A percentile compares a stretch with the other conserved stretches of the same genome.
These are phyloP conservation scores for Beauveria varroae DNA, from an alignment of 2,329 filamentous ascomycete genomes.

Conservation along the genomic window DNA sequence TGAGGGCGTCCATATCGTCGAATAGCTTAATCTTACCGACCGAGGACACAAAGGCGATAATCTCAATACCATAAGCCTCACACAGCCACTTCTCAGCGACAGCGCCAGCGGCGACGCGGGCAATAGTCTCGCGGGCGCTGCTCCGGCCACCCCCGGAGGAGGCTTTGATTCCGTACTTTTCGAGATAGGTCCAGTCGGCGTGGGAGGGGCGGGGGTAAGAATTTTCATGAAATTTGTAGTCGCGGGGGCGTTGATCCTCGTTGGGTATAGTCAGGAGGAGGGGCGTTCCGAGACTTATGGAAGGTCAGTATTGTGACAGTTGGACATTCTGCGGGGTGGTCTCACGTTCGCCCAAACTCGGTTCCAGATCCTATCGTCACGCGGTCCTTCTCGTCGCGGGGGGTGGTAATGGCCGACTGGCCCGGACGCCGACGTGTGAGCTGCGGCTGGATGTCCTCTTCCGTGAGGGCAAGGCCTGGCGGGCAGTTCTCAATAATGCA, in stretches of 20 bases:
- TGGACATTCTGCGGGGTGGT: neutral
- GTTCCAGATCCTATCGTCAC: slow-evolving; percentile 91
- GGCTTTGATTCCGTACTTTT: slow-evolving; percentile 95
- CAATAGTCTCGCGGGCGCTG: slow-evolving; percentile 92
- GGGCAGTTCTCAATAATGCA: slow-evolving; percentile 93
- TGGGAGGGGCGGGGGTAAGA: slow-evolving; percentile 80
- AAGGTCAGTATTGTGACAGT: neutral
- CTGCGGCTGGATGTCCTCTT: slow-evolving; percentile 87
- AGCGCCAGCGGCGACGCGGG: slow-evolving; percentile 81
- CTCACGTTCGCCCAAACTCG: slow-evolving; percentile 70
- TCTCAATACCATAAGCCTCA: slow-evolving; percentile 77
- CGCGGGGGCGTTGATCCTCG: slow-evolving; percentile 85
- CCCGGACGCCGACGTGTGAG: slow-evolving; percentile 86
- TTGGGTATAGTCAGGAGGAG: slow-evolving; percentile 84
- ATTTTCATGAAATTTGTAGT: slow-evolving; percentile 59
- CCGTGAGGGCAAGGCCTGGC: slow-evolving; percentile 76
- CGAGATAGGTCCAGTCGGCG: slow-evolving; percentile 93
- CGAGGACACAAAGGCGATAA: slow-evolving; percentile 82
- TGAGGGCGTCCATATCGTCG: slow-evolving; percentile 49
- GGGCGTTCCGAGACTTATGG: slow-evolving; percentile 64
- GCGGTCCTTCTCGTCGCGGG: slow-evolving; percentile 83
- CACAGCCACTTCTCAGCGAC: slow-evolving; percentile 89
- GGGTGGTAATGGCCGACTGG: slow-evolving; percentile 84
- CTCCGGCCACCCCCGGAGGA: slow-evolving; percentile 83
- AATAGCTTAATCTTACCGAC: slow-evolving; percentile 54